Percentiles rank a stretch among this genome's conserved stretches.
Evolutionary conservation across 495 filamentous ascomycete species (phyloP).

Genomic region (Xylaria intraflava): DNA sequence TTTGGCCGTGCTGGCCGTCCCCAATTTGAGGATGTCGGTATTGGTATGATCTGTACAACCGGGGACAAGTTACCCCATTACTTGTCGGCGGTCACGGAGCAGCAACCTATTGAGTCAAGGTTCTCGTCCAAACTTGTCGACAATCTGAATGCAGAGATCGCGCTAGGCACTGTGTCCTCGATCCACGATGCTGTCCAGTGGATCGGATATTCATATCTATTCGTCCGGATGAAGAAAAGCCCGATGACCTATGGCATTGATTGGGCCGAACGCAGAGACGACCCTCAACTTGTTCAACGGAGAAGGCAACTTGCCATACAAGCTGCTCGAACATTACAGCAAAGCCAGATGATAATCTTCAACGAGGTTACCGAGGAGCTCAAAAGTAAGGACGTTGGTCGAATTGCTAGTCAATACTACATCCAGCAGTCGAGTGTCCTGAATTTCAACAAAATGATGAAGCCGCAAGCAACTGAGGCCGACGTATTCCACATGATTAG

Average conservation of each 20-base stretch:
- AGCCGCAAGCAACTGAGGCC: constrained; percentile 69
- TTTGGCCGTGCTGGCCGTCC: constrained; percentile 97
- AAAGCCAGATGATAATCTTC: constrained; percentile 98
- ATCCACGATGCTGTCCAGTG: constrained; percentile 91
- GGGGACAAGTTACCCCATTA: constrained; percentile 92
- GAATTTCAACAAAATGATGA: constrained; percentile 93
- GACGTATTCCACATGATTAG: constrained; percentile 93
- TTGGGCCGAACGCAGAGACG: constrained; percentile 81
- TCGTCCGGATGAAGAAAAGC: constrained; percentile 89
- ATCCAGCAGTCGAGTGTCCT: constrained; percentile 87
- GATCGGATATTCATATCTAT: constrained; percentile 96
- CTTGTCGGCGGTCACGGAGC: constrained; percentile 83
- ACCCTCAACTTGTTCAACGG: constrained; percentile 75
- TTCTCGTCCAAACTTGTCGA: constrained; percentile 90
- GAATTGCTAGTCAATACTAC: constrained; percentile 96
- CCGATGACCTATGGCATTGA: constrained; percentile 94
- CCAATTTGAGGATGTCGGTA: constrained; percentile 92
- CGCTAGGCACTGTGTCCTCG: constrained; percentile 89
- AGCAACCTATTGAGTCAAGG: constrained; percentile 90
- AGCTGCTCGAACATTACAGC: constrained; percentile 75
- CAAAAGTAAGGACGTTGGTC: constrained; percentile 84
- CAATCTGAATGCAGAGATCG: constrained; percentile 93
- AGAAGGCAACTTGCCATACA: constrained; percentile 77
- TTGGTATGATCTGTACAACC: constrained; percentile 94
- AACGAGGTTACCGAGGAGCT: constrained; percentile 89